Evolutionary conservation across 805 yeast species (phyloP), one percentile per base, ranked within the genome.

Genomic region (Candida peoriensis): DNA sequence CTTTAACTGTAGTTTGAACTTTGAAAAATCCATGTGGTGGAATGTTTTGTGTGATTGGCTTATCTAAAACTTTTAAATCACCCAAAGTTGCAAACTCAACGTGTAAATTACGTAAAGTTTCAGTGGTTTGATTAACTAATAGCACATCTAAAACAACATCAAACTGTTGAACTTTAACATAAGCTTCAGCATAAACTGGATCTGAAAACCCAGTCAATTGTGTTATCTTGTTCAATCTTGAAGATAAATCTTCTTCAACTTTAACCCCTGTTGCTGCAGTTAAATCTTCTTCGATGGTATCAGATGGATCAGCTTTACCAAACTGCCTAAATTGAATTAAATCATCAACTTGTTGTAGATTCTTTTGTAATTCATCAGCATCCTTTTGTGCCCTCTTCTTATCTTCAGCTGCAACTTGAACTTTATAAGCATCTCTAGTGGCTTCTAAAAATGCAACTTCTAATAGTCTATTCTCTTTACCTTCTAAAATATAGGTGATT

Each of bases 1-100:
- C 99, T 62, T 88, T 88, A 47, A 93, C 75, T 2, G 97, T 89
- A 30, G 89, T 78, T 49, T 86, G 89, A 23, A 85, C 72, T 43
- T 84, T 83, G 63, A 86, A 86, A 77, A 93, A 93, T 15, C 96
- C 96, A 63, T 89, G 96, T n/a, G 98, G 96, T 17, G 95, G 96
- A 41, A 93, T 75, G 56, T 90, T 93, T 26, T 82, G 87, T 12
- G 95, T 77, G 3, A 86, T 70, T 30, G 97, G 96, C 50, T 81
- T 81, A 54, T 93, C 97, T 34, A 89, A 81, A 31, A 93, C 94
- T 67, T 90, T 89, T 60, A 93, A 73, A 57, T 93, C 98, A 41
- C 98, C 98, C 33, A 93, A 68, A 1, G 97, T 86, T 34, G 96
- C 96, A 65, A 93, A 89, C 60, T 93, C 97, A 37, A 90, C 95